Percentiles rank a stretch among this genome's conserved stretches.
Evolutionary conservation across 495 filamentous ascomycete genomes (phyloP).

Genomic region (Penicillium silybi): DNA sequence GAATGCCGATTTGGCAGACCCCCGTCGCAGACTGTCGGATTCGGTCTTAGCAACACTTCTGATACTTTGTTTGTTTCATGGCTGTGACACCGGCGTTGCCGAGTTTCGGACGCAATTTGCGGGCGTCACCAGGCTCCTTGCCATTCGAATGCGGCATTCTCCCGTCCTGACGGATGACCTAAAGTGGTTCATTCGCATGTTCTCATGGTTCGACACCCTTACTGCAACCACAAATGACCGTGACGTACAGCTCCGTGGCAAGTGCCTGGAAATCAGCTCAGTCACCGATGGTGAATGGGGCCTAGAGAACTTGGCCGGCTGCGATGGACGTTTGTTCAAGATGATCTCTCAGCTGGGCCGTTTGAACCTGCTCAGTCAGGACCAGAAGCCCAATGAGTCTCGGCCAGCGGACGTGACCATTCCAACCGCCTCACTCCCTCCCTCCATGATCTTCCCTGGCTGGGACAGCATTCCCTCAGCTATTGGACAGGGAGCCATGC

Average conservation of each 20-base stretch:
- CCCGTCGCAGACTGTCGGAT: constrained; percentile 70
- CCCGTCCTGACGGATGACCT: constrained; percentile 61
- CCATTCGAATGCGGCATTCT: constrained; percentile 63
- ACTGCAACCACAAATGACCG: constrained; percentile 88
- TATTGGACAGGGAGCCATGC: neutral
- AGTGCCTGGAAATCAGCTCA: constrained; percentile 62
- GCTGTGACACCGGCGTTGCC: constrained; percentile 86
- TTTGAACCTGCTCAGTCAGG: constrained; percentile 85
- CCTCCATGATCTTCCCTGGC: constrained; percentile 32
- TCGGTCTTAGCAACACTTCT: constrained; percentile 85
- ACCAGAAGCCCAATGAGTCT: constrained; percentile 46
- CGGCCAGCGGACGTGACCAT: constrained; percentile 26
- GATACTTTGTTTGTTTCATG: constrained; percentile 85
- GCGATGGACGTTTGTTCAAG: constrained; percentile 77
- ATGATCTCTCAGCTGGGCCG: constrained; percentile 73
- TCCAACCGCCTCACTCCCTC: constrained; percentile 35
- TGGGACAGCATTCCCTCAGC: constrained; percentile 15
- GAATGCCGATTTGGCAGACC: constrained; percentile 77
- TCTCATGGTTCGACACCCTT: constrained; percentile 95
- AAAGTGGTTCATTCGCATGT: constrained; percentile 93
- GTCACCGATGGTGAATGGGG: constrained; percentile 67
- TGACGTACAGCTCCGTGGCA: constrained; percentile 78
- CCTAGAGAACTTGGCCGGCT: constrained; percentile 83
- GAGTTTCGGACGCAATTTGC: constrained; percentile 93
- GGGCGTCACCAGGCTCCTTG: constrained; percentile 87